Evolutionary conservation across 2,329 filamentous ascomycete species (phyloP).

Genomic region (Ophiostoma piceae): DNA sequence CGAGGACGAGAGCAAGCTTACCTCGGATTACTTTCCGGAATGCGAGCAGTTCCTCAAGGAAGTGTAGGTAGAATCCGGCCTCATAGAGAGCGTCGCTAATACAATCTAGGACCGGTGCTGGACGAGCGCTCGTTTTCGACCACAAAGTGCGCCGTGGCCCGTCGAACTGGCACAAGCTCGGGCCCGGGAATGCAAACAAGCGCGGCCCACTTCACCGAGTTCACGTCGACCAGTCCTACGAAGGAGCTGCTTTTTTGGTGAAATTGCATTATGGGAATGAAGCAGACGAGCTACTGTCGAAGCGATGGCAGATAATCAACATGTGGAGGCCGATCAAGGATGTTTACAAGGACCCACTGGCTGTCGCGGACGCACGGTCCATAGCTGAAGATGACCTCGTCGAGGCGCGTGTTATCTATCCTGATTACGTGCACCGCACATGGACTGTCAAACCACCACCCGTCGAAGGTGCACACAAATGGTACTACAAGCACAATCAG

Average conservation of each 20-base stretch:
- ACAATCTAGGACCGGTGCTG: background rate
- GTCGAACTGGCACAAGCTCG: slow-evolving; percentile 59
- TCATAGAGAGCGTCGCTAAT: background rate
- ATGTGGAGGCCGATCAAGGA: slow-evolving; percentile 46
- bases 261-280: background rate
- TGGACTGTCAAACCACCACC: slow-evolving; percentile 35
- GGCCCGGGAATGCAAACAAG: slow-evolving; percentile 55
- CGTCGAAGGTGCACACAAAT: slow-evolving; percentile 39
- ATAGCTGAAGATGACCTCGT: slow-evolving; percentile 37
- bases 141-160: slow-evolving; percentile 59
- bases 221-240: slow-evolving; percentile 42
- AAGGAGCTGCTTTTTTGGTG: background rate
- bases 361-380: slow-evolving; percentile 38
- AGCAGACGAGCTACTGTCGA: background rate
- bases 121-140: slow-evolving; percentile 50
- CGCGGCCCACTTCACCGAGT: slow-evolving; percentile 46
- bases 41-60: background rate
- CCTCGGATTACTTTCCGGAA: background rate
- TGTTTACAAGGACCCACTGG: slow-evolving; percentile 41
- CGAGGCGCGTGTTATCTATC: background rate
- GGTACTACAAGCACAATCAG: slow-evolving; percentile 49
- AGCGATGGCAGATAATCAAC: slow-evolving; percentile 28
- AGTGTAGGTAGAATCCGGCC: background rate
- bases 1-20: background rate
- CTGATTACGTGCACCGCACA: slow-evolving; percentile 35